Percentiles rank a stretch among this genome's conserved stretches.
Conservation (phyloP, 2,329 filamentous ascomycete species). For the Ophiosphaerella korrae region DNA sequence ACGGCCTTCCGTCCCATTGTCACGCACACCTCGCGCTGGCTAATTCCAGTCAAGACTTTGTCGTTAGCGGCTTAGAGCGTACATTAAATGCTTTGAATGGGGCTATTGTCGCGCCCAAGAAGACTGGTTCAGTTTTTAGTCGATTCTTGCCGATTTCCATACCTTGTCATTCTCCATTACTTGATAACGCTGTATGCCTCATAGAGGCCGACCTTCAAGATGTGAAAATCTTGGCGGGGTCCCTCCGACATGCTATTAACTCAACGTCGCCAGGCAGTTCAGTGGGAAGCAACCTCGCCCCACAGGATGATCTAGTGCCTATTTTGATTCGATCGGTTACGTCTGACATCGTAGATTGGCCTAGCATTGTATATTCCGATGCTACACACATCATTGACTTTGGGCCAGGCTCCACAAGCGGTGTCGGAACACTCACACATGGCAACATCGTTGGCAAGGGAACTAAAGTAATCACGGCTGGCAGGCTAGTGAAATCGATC, state of each 20-base stretch:
- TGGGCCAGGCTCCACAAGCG: conserved; percentile 25
- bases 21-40: conserved; percentile 32
- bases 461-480: conserved; percentile 20
- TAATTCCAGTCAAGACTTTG: conserved; percentile 18
- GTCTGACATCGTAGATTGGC: conserved; percentile 24
- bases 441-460: conserved; percentile 21
- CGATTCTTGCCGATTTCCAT: conserved; percentile 51
- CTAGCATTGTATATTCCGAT: conserved; percentile 18
- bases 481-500: conserved; percentile 10
- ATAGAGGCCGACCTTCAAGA: conserved; percentile 11
- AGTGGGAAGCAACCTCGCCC: too few relatives aligned
- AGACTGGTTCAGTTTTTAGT: conserved; percentile 1
- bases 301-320: background rate
- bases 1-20: conserved; percentile 22
- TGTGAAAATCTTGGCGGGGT: too few relatives aligned
- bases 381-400: conserved; percentile 26
- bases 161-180: conserved; percentile 49
- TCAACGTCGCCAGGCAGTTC: too few relatives aligned
- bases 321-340: conserved; percentile 7
- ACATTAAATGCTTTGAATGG: conserved; percentile 11
- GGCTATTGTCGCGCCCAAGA: conserved; percentile 21
- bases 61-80: background rate
- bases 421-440: conserved; percentile 22
- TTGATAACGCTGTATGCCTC: conserved; percentile 17
- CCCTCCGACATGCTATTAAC: too few relatives aligned